A percentile compares a stretch with the other conserved stretches of the same genome.
phyloP scores from a whole-genome alignment of 1,139 yeast genomes.

The Nematodospora anomalae region DNA sequence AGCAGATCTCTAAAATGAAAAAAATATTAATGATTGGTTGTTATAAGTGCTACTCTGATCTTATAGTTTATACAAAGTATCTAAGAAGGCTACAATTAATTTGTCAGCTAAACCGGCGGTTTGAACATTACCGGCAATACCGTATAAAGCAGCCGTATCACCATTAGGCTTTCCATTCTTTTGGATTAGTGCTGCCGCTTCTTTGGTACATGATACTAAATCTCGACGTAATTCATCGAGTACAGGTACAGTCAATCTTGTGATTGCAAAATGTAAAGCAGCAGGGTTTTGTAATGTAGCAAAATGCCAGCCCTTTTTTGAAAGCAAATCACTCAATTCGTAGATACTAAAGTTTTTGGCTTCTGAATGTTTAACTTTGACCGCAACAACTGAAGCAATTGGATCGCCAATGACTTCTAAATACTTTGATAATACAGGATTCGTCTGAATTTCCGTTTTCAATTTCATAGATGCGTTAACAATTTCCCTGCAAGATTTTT shows the following conservation, averaged over 20 bases:
- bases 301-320: constrained; percentile 83
- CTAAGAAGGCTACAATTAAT: constrained; percentile 76
- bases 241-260: constrained; percentile 64
- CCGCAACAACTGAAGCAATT: constrained; percentile 74
- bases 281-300: constrained; percentile 85
- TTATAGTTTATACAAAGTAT: constrained; percentile 64
- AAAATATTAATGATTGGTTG: too few relatives aligned
- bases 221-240: constrained; percentile 62
- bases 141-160: constrained; percentile 86
- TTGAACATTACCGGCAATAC: constrained; percentile 88
- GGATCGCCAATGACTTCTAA: constrained; percentile 81
- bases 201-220: constrained; percentile 49
- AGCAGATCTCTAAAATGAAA: too few relatives aligned
- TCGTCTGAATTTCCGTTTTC: constrained; percentile 43
- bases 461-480: constrained; percentile 63
- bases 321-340: constrained; percentile 68
- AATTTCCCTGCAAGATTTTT: constrained; percentile 62
- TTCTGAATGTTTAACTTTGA: constrained; percentile 46
- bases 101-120: constrained; percentile 85
- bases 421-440: constrained; percentile 43
- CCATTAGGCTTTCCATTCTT: constrained; percentile 34
- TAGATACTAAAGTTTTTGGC: constrained; percentile 57
- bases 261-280: constrained; percentile 87
- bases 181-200: constrained; percentile 34
- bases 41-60: too few relatives aligned